Evolutionary conservation across 257 asterid genomes (phyloP), one percentile per base, ranked within the genome.

Genomic region (Ocimum tenuiflorum): DNA sequence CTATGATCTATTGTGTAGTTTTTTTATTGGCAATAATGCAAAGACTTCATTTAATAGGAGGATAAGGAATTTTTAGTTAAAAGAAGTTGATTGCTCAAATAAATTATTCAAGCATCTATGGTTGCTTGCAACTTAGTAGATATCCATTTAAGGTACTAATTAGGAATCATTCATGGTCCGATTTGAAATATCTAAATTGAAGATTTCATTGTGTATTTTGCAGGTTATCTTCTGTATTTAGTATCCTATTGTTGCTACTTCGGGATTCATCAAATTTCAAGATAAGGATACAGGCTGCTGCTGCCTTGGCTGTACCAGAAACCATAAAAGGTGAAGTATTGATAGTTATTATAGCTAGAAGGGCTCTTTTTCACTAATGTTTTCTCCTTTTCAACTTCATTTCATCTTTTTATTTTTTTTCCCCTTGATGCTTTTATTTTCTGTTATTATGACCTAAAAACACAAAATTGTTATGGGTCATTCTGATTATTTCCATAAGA

Each of bases 251-350:
- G 78, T 77, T 89, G 75, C 83, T 91, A 50, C 86, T 91, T 54
- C 95, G 95, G 55, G 95, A 91, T 79, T 91, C 98, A 70, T 75
- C 92, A 69, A 91, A 91, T 79, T 91, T 87, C 66, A 91, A 91
- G 85, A 91, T 89, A 78, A 76, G 95, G 87, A 89, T 91, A 82
- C 98, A 91, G 80, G 98, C 96, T 62, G 89, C 95, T 55, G 95
- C 96, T 78, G 98, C 98, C 72, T 81, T 91, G 88, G 87, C 96
- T 87, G 98, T 84, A 64, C 98, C 96, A 69, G 89, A 77, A 73
- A 78, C 81, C 73, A 75, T 83, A 73, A 71, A 78, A 63, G 96
- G 95, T 91, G 77, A 82, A 13, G 53, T 74, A 57, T 11, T 67
- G 47, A 29, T 71, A 19, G 20, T 65, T 74, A 27, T 27, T 27